Conservation (phyloP, 192 early-diverging fungal genomes). For the Coemansia sp. region DNA sequence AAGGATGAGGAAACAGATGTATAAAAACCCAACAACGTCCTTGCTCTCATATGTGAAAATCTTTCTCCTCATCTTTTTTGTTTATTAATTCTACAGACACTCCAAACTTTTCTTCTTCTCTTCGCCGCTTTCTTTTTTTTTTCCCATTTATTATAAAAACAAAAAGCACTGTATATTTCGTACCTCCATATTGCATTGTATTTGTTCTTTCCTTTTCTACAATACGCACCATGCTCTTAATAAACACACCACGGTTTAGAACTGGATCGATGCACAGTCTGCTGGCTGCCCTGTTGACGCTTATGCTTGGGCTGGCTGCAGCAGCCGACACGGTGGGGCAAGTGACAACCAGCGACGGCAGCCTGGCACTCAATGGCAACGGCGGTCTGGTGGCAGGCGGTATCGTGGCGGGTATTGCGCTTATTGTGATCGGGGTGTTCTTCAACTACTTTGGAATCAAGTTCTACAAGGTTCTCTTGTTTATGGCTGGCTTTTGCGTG, state of each 20-base stretch:
- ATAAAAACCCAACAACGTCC: no score
- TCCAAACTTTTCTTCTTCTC: neutral
- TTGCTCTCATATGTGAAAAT: no score
- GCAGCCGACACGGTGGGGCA: slow-evolving; percentile 12
- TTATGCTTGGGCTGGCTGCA: slow-evolving; percentile 16
- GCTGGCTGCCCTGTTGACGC: slow-evolving; percentile 17
- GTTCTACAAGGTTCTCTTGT: slow-evolving; percentile 65
- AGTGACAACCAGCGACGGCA: slow-evolving; percentile 25
- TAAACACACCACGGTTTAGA: neutral
- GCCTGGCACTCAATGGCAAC: slow-evolving; percentile 29
- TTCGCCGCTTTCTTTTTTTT: no score
- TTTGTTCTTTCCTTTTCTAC: neutral
- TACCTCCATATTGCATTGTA: neutral
- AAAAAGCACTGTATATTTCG: no score
- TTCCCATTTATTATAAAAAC: no score
- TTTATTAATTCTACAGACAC: neutral
- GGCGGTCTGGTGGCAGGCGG: slow-evolving; percentile 38
- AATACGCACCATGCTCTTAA: no score
- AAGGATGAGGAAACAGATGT: no score
- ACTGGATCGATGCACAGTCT: neutral
- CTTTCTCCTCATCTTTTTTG: neutral
- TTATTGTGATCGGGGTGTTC: slow-evolving; percentile 63
- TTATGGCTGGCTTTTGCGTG: slow-evolving; percentile 73
- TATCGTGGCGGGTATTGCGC: slow-evolving; percentile 56
- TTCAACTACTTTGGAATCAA: slow-evolving; percentile 68